Evolutionary conservation across 139 green algal genomes (phyloP).

Genomic region (Picochlorum sp.): DNA sequence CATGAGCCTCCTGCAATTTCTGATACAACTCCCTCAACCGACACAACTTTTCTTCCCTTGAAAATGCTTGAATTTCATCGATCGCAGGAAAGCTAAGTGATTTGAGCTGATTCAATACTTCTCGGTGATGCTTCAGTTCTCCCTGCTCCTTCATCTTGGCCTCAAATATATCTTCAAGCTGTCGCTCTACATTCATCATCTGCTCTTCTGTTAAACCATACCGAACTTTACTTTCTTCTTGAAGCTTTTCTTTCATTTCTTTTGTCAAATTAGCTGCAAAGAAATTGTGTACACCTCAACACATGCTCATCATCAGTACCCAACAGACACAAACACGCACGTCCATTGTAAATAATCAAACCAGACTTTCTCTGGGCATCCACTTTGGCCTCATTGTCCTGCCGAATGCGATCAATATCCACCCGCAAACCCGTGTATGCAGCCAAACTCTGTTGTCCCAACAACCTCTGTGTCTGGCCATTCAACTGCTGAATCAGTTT

Average conservation of each 20-base stretch:
- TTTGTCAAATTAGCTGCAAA: constrained; percentile 57
- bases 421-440: constrained; percentile 40
- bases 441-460: constrained; percentile 79
- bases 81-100: not conserved
- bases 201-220: constrained; percentile 54
- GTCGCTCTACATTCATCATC: constrained; percentile 37
- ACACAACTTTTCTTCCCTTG: constrained; percentile 31
- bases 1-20: constrained; percentile 24
- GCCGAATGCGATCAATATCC: constrained; percentile 70
- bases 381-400: constrained; percentile 54
- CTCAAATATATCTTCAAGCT: constrained; percentile 34
- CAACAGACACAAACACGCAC: constrained; percentile 32
- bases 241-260: constrained; percentile 49
- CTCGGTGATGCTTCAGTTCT: constrained; percentile 8
- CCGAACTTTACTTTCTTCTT: constrained; percentile 41
- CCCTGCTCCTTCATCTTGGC: constrained; percentile 10
- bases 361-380: constrained; percentile 64
- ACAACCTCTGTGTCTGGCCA: constrained; percentile 76
- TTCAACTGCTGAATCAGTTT: constrained; percentile 88
- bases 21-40: constrained; percentile 47
- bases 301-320: not conserved
- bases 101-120: not conserved
- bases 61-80: constrained; percentile 25
- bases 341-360: constrained; percentile 74
- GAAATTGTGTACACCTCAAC: not conserved